phyloP scores from a whole-genome alignment of 2,329 filamentous ascomycete species.

The Ascochyta koolunga region DNA sequence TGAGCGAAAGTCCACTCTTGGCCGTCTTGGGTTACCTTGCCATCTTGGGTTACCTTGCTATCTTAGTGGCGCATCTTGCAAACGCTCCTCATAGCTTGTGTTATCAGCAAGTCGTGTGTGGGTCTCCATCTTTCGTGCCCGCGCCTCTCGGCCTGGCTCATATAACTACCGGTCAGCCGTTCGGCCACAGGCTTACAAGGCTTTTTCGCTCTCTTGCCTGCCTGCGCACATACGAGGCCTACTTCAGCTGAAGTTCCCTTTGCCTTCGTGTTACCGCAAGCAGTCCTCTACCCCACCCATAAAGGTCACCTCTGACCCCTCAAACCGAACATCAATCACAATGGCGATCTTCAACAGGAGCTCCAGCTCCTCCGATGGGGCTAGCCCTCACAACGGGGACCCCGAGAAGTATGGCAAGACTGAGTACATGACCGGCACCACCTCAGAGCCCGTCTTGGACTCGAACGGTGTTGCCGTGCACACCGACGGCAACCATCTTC shows the following conservation, averaged over 20 bases:
- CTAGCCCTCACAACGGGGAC: conserved; percentile 31
- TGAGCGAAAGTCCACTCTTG: conserved; percentile 22
- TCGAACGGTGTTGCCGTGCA: conserved; percentile 36
- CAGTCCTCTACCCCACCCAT: conserved; percentile 12
- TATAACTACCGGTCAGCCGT: conserved; percentile 29
- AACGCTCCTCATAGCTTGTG: conserved; percentile 25
- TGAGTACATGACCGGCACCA: conserved; percentile 28
- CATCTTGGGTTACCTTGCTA: conserved; percentile 21
- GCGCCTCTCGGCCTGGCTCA: conserved; percentile 22
- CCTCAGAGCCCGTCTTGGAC: conserved; percentile 13
- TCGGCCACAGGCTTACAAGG: conserved; percentile 18
- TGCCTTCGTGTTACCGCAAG: conserved; percentile 17
- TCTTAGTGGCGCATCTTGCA: conserved; percentile 17
- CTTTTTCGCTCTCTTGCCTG: conserved; percentile 26
- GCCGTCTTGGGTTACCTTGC: conserved; percentile 31
- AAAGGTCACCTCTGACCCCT: conserved; percentile 5
- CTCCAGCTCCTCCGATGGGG: conserved; percentile 36
- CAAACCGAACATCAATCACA: conserved; percentile 2
- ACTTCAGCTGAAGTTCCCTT: conserved; percentile 14
- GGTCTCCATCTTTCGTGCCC: conserved; percentile 5
- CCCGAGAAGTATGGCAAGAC: conserved; percentile 30
- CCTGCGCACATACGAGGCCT: conserved; percentile 21
- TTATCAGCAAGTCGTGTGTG: conserved; percentile 20
- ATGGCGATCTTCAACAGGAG: conserved; percentile 41
- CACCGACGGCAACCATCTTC: conserved; percentile 48